These are phyloP conservation scores for Monilinia fructicola DNA, from an alignment of 2,329 filamentous ascomycete genomes.

Conservation along the genomic window DNA sequence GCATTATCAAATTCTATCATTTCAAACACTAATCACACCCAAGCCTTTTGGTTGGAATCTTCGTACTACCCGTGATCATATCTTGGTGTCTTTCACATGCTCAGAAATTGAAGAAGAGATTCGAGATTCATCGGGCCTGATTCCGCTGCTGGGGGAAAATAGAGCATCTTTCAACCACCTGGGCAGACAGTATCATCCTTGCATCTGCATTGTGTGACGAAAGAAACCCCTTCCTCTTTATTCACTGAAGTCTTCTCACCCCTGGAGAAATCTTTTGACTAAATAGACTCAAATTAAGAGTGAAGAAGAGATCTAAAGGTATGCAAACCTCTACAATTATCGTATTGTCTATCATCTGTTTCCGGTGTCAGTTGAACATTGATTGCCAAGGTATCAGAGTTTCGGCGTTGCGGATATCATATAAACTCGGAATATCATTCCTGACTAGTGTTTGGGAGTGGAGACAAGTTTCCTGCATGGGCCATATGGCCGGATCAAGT, in stretches of 20 bases:
- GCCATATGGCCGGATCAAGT: slow-evolving; percentile 35
- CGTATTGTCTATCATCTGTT: neutral
- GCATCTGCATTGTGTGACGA: neutral
- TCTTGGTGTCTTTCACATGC: slow-evolving; percentile 15
- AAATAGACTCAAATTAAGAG: neutral
- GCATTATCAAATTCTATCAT: slow-evolving; percentile 3
- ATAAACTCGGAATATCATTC: slow-evolving; percentile 28
- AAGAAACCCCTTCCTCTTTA: neutral
- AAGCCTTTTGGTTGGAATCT: neutral
- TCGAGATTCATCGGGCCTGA: neutral
- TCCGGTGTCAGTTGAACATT: neutral
- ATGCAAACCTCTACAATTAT: slow-evolving; percentile 10
- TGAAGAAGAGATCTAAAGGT: slow-evolving; percentile 2
- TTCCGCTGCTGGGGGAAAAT: neutral
- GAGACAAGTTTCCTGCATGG: slow-evolving; percentile 29
- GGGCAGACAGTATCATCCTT: neutral
- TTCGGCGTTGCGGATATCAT: slow-evolving; percentile 26
- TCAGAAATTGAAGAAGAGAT: neutral
- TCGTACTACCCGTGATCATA: neutral
- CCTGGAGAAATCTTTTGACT: neutral
- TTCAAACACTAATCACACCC: neutral
- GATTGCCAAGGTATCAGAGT: slow-evolving; percentile 7
- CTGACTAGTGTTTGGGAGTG: slow-evolving; percentile 34
- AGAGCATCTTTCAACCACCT: neutral
- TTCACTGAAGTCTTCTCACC: neutral